phyloP scores from a whole-genome alignment of 495 filamentous ascomycete species.

The Penicillium egyptiacum region DNA sequence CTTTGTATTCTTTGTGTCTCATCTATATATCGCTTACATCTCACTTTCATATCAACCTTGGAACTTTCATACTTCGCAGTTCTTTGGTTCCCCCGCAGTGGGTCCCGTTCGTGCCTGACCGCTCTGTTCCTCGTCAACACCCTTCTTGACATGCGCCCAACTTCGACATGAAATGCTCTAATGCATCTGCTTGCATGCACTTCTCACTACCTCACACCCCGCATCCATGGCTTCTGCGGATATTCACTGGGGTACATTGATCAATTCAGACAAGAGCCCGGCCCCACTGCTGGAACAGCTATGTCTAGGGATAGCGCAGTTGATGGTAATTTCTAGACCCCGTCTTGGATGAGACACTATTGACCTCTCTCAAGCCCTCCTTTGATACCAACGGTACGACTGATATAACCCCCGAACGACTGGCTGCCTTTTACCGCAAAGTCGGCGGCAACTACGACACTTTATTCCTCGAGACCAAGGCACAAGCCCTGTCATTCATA shows the following conservation, averaged over 20 bases:
- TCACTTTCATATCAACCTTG: too few species aligned
- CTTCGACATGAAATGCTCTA: constrained; percentile 18
- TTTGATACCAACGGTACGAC: constrained; percentile 64
- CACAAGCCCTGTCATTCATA: constrained; percentile 77
- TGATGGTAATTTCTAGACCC: constrained; percentile 65
- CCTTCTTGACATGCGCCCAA: constrained; percentile 6
- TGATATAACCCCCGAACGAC: constrained; percentile 74
- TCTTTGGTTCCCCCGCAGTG: constrained; percentile 35
- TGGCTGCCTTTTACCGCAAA: constrained; percentile 83
- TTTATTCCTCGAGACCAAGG: constrained; percentile 78
- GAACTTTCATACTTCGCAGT: constrained; percentile 6
- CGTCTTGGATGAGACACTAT: neutral
- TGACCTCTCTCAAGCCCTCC: constrained; percentile 38
- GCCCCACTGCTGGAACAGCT: constrained; percentile 74
- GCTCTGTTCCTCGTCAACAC: constrained; percentile 18
- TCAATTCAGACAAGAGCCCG: constrained; percentile 75
- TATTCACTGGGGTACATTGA: constrained; percentile 78
- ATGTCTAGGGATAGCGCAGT: constrained; percentile 71
- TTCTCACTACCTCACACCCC: constrained; percentile 17
- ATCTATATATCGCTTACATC: neutral
- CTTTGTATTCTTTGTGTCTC: neutral
- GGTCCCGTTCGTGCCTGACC: constrained; percentile 42
- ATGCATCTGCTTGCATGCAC: constrained; percentile 21
- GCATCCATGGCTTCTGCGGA: constrained; percentile 36
- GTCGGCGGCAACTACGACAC: constrained; percentile 89